A percentile compares a stretch with the other conserved stretches of the same genome.
Conservation (phyloP, 225 moss, liverwort and hornwort species). For the Anthoceros angustus region DNA sequence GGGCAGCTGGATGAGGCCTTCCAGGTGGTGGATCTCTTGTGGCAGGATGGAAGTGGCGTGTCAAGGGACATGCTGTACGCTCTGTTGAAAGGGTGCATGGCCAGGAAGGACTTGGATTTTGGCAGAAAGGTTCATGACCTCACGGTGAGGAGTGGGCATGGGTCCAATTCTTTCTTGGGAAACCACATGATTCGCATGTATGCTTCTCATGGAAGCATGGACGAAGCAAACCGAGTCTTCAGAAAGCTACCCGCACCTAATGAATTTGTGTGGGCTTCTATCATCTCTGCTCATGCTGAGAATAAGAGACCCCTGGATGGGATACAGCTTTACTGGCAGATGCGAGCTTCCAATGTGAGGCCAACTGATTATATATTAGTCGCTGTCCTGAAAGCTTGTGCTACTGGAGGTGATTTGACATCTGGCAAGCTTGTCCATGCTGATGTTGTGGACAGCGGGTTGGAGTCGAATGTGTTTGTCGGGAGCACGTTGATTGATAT, state of each 20-base stretch:
- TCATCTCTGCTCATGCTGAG: neutral
- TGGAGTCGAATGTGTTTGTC: constrained; percentile 5
- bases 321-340: neutral
- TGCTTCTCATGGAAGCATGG: neutral
- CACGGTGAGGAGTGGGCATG: neutral
- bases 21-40: neutral
- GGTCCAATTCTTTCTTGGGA: neutral
- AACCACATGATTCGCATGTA: neutral
- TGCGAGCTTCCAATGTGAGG: neutral
- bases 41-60: neutral
- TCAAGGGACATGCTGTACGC: neutral
- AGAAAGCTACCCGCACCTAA: constrained; percentile 1
- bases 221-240: neutral
- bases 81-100: neutral
- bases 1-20: neutral
- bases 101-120: neutral
- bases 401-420: constrained; percentile 1
- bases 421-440: neutral
- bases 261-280: neutral
- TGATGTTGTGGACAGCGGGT: neutral
- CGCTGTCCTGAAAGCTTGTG: neutral
- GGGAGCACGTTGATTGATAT: neutral
- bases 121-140: constrained; percentile 1
- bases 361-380: neutral
- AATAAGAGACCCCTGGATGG: neutral